Percentiles rank a stretch among this genome's conserved stretches.
Conservation (phyloP, 345 rosid species). For the Eucalyptus sp. region DNA sequence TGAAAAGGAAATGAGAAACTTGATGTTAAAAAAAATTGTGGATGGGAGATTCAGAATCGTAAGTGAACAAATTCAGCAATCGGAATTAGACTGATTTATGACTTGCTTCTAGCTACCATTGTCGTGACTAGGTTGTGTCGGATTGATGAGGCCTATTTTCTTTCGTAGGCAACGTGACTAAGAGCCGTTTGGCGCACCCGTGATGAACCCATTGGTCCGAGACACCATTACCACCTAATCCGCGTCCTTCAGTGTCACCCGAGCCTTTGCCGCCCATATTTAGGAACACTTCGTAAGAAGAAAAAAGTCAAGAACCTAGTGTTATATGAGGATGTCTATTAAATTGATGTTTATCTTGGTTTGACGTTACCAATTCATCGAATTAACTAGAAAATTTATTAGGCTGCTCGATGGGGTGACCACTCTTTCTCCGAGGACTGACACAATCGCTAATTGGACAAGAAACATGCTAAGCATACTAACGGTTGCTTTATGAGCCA, state of each 20-base stretch:
- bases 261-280: background rate
- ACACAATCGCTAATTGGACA: background rate
- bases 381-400: no score
- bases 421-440: background rate
- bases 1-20: background rate
- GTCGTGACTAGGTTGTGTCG: background rate
- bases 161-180: background rate
- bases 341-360: background rate
- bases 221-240: background rate
- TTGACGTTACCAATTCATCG: background rate
- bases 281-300: background rate
- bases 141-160: background rate
- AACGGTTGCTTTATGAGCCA: background rate
- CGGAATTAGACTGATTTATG: background rate
- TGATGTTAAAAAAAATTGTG: background rate
- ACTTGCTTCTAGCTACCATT: background rate
- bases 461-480: background rate
- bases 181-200: background rate
- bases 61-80: background rate
- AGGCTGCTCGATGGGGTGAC: background rate
- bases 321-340: background rate
- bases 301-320: background rate
- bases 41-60: background rate
- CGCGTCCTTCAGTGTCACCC: background rate
- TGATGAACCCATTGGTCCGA: background rate